A percentile compares a stretch with the other conserved stretches of the same genome.
Evolutionary conservation across 345 rosid genomes (phyloP).

Genomic region (Populus deltoides): DNA sequence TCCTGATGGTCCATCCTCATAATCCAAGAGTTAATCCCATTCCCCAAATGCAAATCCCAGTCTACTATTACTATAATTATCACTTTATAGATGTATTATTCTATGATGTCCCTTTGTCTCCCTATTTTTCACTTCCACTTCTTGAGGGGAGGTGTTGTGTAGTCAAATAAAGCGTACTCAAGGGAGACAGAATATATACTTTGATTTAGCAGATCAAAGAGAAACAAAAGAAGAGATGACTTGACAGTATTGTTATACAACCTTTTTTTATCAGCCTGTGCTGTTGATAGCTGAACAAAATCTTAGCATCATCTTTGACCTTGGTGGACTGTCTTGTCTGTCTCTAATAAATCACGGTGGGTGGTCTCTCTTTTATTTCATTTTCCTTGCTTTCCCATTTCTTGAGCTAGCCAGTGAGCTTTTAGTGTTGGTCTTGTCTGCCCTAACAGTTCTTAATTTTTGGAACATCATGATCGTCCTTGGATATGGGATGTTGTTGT

Average conservation of each 20-base stretch:
- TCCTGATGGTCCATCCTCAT: conserved; percentile 30
- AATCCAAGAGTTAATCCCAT: background rate
- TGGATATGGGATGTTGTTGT: conserved; percentile 14
- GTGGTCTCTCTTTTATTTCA: background rate
- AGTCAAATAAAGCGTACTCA: conserved; percentile 34
- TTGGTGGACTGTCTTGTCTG: conserved; percentile 26
- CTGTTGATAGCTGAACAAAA: conserved; percentile 19
- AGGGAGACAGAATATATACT: conserved; percentile 18
- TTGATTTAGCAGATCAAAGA: conserved; percentile 21
- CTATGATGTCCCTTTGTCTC: conserved; percentile 13
- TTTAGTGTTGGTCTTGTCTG: conserved; percentile 16
- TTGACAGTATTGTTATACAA: conserved; percentile 7
- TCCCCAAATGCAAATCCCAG: background rate
- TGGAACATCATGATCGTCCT: conserved; percentile 24
- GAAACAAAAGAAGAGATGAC: conserved; percentile 2
- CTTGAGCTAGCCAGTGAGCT: conserved; percentile 34
- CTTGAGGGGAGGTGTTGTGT: conserved; percentile 29
- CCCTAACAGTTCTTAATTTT: conserved; percentile 15
- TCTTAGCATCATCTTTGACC: conserved; percentile 37
- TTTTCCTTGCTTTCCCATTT: background rate
- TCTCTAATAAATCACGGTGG: conserved; percentile 6
- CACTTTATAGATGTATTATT: conserved; percentile 6
- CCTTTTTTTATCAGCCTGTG: conserved; percentile 3
- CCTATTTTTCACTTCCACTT: conserved; percentile 29
- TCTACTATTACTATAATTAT: background rate